Evolutionary conservation across 352 stramenopile genomes (phyloP), one percentile per base, ranked within the genome.

Genomic region (Globisporangium okanoganense): DNA sequence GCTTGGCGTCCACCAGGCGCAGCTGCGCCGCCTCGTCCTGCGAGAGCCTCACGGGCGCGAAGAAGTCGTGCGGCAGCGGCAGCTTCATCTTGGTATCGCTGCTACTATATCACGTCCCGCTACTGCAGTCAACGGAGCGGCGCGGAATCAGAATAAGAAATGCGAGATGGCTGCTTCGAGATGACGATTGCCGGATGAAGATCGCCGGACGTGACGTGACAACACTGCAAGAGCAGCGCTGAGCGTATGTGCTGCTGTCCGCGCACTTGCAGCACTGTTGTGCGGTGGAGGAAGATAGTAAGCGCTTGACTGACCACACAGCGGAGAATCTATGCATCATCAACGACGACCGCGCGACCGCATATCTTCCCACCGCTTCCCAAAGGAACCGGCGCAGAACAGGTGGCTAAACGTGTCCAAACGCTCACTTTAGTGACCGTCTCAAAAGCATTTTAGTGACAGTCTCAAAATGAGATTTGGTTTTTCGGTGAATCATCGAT

Each of bases 31-130:
- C 41, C 65, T 90, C 76, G 0, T 61, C 43, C 10, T 61, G 9
- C 12, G 70, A 74, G 22, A 90, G 72, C 31, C 70, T 65, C 62
- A 90, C 72, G 27, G 75, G 75, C 20, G 70, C 70, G 61, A 83
- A 83, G 63, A 83, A 83, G 55, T 81, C 75, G 5, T 3, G 14
- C 20, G 75, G 75, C 52, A 83, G 67, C 58, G 75, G 72, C 41
- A 83, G 63, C 52, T 72, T 71, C 75, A 83, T 83, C 38, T 22
- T 18, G 13, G 13, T 43, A 9, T 40, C 10, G 36, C 3, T 43
- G 12, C 13, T 43, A 14, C 13, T 43, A 14, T 43, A 0, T 44
- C 5, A 10, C 29, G 38, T 44, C 38, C 14, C 38, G 5, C 41
- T 48, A n/a, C 35, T 41, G 13, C n/a, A n/a, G n/a, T n/a, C 41